Conservation (phyloP, 495 filamentous ascomycete species). For the Cenococcum geophilum region DNA sequence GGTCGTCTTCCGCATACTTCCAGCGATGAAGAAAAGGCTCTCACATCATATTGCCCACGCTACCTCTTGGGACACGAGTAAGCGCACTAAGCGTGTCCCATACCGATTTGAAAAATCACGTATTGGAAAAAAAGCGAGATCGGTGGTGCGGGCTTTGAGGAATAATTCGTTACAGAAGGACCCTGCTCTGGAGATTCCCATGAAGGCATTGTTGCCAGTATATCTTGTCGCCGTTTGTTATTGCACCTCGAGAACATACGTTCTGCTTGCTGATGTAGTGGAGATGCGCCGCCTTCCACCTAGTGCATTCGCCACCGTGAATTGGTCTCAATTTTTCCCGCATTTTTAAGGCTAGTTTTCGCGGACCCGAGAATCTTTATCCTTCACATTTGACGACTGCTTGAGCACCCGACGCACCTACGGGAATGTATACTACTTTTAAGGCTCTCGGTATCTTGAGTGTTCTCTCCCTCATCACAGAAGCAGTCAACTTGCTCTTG, state of each 20-base stretch:
- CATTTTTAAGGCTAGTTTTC: conserved; percentile 14
- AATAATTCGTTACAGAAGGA: conserved; percentile 5
- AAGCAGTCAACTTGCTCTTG: no score
- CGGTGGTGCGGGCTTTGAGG: not conserved
- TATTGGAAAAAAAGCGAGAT: not conserved
- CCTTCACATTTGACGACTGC: no score
- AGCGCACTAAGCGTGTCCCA: no score
- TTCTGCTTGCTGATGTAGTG: conserved; percentile 17
- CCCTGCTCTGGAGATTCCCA: conserved; percentile 1
- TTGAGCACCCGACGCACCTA: no score
- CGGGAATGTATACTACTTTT: no score
- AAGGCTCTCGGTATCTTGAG: no score
- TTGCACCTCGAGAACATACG: conserved; percentile 5
- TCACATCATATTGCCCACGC: not conserved
- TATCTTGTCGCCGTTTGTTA: conserved; percentile 11
- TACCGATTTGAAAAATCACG: no score
- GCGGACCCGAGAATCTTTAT: no score
- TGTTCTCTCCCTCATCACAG: no score
- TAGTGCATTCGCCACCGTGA: conserved; percentile 14
- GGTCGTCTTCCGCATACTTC: not conserved
- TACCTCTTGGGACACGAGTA: no score
- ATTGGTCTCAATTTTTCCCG: conserved; percentile 23
- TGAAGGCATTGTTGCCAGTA: conserved; percentile 9
- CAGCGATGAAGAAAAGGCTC: not conserved
- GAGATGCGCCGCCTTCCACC: conserved; percentile 14